Evolutionary conservation across 2,329 filamentous ascomycete species (phyloP).

Genomic region (Fusarium succisae): DNA sequence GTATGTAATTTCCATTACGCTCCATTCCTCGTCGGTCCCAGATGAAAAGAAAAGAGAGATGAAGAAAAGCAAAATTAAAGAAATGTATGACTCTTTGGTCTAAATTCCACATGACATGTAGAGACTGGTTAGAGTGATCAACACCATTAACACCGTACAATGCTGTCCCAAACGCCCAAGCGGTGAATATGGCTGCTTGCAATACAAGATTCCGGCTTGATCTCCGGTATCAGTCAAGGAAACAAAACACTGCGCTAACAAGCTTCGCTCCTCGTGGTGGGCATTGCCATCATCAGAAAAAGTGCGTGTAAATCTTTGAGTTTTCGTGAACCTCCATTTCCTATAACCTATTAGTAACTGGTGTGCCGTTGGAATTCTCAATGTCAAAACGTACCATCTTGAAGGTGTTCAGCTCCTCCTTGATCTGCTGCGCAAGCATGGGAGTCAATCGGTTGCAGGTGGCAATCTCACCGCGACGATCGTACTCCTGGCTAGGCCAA

Average conservation of each 20-base stretch:
- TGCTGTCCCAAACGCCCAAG: conserved; percentile 66
- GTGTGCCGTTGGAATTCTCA: not conserved
- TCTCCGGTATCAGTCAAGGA: conserved; percentile 38
- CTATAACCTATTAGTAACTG: conserved; percentile 63
- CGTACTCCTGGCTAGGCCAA: conserved; percentile 95
- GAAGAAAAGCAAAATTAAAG: conserved; percentile 45
- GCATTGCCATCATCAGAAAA: conserved; percentile 78
- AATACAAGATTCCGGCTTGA: conserved; percentile 58
- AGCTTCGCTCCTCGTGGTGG: conserved; percentile 38
- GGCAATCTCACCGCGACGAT: conserved; percentile 93
- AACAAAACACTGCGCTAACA: conserved; percentile 41
- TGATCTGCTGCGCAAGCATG: conserved; percentile 98
- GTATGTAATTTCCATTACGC: conserved; percentile 25
- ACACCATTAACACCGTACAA: conserved; percentile 67
- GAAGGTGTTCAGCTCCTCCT: conserved; percentile 98
- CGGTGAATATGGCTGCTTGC: conserved; percentile 57
- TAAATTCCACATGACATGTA: conserved; percentile 50
- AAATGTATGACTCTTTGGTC: conserved; percentile 51
- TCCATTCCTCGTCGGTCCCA: conserved; percentile 21
- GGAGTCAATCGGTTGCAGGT: conserved; percentile 98
- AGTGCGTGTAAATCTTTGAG: conserved; percentile 99
- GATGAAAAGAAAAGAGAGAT: conserved; percentile 42
- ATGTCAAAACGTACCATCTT: conserved; percentile 73
- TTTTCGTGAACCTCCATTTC: conserved; percentile 99
- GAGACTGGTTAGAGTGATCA: conserved; percentile 52